A percentile compares a stretch with the other conserved stretches of the same genome.
These are phyloP conservation scores for Calocera cornea DNA, from an alignment of 768 basidiomycete genomes.

Conservation along the genomic window DNA sequence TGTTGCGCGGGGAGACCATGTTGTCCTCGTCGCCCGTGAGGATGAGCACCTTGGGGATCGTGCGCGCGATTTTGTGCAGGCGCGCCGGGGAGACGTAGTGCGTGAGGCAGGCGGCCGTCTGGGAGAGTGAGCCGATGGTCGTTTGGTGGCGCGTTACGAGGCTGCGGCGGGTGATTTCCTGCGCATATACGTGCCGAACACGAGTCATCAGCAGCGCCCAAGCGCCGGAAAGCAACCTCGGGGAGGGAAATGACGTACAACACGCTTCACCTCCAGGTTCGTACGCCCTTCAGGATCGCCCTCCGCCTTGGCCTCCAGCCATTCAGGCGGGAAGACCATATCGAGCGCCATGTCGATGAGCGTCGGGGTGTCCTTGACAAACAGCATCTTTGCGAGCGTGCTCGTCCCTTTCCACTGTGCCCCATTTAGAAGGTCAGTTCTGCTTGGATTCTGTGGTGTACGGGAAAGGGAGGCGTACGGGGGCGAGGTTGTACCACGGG, in stretches of 20 bases:
- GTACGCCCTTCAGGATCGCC: slow-evolving; percentile 45
- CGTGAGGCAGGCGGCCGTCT: slow-evolving; percentile 54
- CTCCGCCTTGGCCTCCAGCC: slow-evolving; percentile 44
- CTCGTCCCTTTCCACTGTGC: slow-evolving; percentile 14
- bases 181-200: too few relatives aligned
- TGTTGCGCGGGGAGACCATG: slow-evolving; percentile 41
- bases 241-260: slow-evolving; percentile 27
- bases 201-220: not conserved
- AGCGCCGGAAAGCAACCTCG: not conserved
- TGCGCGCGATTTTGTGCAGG: slow-evolving; percentile 35
- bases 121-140: slow-evolving; percentile 50
- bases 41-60: slow-evolving; percentile 51
- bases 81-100: slow-evolving; percentile 42
- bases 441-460: not conserved
- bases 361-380: slow-evolving; percentile 29
- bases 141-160: slow-evolving; percentile 44
- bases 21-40: slow-evolving; percentile 51
- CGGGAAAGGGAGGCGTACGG: slow-evolving; percentile 21
- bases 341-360: slow-evolving; percentile 40
- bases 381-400: slow-evolving; percentile 8
- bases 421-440: not conserved
- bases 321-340: slow-evolving; percentile 47
- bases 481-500: slow-evolving; percentile 46
- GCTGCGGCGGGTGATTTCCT: slow-evolving; percentile 32
- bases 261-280: slow-evolving; percentile 45